A percentile compares a stretch with the other conserved stretches of the same genome.
phyloP scores from a whole-genome alignment of 2,329 filamentous ascomycete species.

The Blastomyces emzantsi region DNA sequence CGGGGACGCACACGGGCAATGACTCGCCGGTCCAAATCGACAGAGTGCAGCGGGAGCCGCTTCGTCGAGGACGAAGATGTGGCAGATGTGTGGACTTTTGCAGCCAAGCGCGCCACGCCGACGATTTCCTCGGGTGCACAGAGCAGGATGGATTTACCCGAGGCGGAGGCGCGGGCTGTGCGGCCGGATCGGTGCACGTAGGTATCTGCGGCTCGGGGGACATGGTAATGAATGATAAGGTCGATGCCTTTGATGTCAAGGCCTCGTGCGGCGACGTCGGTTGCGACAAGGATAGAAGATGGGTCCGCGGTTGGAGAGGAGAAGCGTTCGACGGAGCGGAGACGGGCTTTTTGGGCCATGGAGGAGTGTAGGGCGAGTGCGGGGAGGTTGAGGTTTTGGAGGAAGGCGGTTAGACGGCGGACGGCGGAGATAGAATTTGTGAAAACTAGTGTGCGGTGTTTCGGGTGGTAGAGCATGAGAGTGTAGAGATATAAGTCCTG shows the following conservation, averaged over 20 bases:
- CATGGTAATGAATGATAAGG: slow-evolving; percentile 88
- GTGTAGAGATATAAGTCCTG: slow-evolving; percentile 89
- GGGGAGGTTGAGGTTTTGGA: slow-evolving; percentile 71
- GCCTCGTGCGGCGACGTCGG: slow-evolving; percentile 86
- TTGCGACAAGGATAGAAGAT: slow-evolving; percentile 70
- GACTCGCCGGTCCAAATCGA: slow-evolving; percentile 75
- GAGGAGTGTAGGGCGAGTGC: slow-evolving; percentile 77
- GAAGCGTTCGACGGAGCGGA: slow-evolving; percentile 89
- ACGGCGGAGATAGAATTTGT: slow-evolving; percentile 94
- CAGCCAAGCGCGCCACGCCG: slow-evolving; percentile 71
- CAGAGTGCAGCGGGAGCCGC: slow-evolving; percentile 58
- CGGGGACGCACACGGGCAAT: slow-evolving; percentile 68
- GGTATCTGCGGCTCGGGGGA: slow-evolving; percentile 80
- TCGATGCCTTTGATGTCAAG: slow-evolving; percentile 88
- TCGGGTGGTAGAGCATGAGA: slow-evolving; percentile 71
- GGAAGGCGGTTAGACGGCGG: slow-evolving; percentile 71
- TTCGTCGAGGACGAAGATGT: slow-evolving; percentile 33
- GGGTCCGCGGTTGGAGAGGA: slow-evolving; percentile 48
- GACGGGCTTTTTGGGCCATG: slow-evolving; percentile 90
- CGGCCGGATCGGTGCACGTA: slow-evolving; percentile 95
- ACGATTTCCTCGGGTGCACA: slow-evolving; percentile 87
- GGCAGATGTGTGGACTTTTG: slow-evolving; percentile 67
- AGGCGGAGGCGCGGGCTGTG: slow-evolving; percentile 72
- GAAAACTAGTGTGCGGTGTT: slow-evolving; percentile 76
- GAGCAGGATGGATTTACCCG: slow-evolving; percentile 75